Evolutionary conservation across 2,329 filamentous ascomycete species (phyloP), one percentile per base, ranked within the genome.

Genomic region (Raffaelea deltoideospora): DNA sequence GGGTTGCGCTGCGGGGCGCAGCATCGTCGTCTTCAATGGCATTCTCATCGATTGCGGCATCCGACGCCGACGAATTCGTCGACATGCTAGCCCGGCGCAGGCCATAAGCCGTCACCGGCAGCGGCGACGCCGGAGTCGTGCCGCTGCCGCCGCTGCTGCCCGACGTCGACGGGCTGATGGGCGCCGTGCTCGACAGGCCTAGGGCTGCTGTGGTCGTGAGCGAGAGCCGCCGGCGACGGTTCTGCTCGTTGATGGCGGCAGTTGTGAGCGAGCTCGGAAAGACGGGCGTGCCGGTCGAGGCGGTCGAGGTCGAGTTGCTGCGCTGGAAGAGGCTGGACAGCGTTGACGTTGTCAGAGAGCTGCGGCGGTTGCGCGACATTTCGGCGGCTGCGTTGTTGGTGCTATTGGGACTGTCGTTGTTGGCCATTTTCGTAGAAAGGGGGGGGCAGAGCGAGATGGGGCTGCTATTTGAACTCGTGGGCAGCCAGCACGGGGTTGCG

Each of bases 131-230:
- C 51, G 63, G 46, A 20, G 11, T 18, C 19, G 13, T 17, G 13
- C 26, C 34, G 19, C 4, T 17, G 3, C 28, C 20, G 11, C 29
- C 35, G 9, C 40, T 26, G 47, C 55, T 67, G 63, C 50, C 72
- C n/a, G 79, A 76, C 5, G 79, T 78, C 18, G 68, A 27, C 2
- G 36, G 21, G 47, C 55, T 67, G 63, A 50, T 72, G n/a, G 79
- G 77, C 5, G 79, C 78, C 18, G 68, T 69, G 44, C 79, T 79
- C 4, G 78, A 79, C n/a, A 85, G 63, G 24, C 81, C 80, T 22
- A 85, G 59, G 9, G 44, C 40, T 6, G 43, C 20, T 8, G 42
- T 29, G 4, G 79, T 83, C 32, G 74, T 77, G 50, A 86, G 72
- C 31, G 81, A 87, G 45, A 86, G 69, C 33, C 81, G 74, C 11